Evolutionary conservation across 1,284 basidiomycete species (phyloP).

Genomic region (Afroboletus lepidellus): DNA sequence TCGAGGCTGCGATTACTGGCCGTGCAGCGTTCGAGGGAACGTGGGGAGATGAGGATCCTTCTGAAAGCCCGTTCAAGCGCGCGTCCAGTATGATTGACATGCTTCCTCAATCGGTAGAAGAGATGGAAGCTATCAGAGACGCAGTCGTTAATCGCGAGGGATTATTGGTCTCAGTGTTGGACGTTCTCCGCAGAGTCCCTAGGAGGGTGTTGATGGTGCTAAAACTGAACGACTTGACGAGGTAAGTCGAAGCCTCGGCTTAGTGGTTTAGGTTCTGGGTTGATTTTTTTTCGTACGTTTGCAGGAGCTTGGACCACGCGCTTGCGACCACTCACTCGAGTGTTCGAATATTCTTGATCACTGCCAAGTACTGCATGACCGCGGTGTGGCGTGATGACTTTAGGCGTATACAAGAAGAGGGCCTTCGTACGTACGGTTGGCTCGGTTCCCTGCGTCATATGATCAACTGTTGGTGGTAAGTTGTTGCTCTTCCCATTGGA

Average conservation of each 20-base stretch:
- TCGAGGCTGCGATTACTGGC: constrained; percentile 83
- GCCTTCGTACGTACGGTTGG: constrained; percentile 45
- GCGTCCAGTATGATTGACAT: constrained; percentile 77
- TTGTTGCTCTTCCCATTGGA: constrained; percentile 8
- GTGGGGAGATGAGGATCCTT: constrained; percentile 42
- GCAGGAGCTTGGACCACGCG: constrained; percentile 68
- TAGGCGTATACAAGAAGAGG: constrained; percentile 49
- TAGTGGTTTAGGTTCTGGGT: background rate
- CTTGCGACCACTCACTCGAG: constrained; percentile 75
- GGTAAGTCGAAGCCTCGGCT: constrained; percentile 41
- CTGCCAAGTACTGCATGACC: constrained; percentile 85
- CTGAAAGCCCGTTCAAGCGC: constrained; percentile 45
- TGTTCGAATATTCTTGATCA: constrained; percentile 87
- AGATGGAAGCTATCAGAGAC: constrained; percentile 75
- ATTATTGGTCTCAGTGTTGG: constrained; percentile 78
- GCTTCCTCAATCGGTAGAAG: constrained; percentile 62
- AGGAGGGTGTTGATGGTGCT: constrained; percentile 85
- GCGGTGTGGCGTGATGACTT: constrained; percentile 86
- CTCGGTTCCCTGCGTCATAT: constrained; percentile 51
- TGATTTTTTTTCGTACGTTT: constrained; percentile 1
- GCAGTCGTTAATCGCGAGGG: constrained; percentile 83
- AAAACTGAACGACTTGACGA: constrained; percentile 81
- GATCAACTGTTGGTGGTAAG: constrained; percentile 67
- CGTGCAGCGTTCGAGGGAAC: constrained; percentile 62
- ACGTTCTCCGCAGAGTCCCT: constrained; percentile 81